Conservation (phyloP, 2,329 filamentous ascomycete genomes). For the Tolypocladium sp. region DNA sequence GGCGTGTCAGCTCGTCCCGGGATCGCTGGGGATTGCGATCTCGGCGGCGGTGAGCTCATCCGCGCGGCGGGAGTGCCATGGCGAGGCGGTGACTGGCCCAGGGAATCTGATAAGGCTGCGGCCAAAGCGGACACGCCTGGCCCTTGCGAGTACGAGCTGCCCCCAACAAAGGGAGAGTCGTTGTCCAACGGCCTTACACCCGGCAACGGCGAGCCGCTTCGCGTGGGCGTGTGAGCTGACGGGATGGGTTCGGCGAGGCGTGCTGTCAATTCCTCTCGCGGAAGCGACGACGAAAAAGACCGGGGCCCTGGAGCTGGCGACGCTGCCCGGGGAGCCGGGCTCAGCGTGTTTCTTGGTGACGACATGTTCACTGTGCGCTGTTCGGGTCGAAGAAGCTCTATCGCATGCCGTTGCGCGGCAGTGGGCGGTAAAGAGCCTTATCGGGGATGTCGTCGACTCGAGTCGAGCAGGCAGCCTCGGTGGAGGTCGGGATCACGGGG, state of each 20-base stretch:
- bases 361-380: conserved; percentile 21
- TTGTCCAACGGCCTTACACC: conserved; percentile 21
- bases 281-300: conserved; percentile 41
- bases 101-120: conserved; percentile 70
- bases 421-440: neutral
- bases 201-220: conserved; percentile 21
- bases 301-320: conserved; percentile 39
- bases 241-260: conserved; percentile 50
- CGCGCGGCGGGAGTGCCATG: conserved; percentile 57
- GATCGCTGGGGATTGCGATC: conserved; percentile 28
- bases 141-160: conserved; percentile 56
- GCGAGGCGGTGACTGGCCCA: conserved; percentile 60
- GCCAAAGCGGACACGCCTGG: conserved; percentile 83
- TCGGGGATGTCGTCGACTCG: neutral
- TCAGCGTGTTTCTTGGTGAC: conserved; percentile 26
- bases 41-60: conserved; percentile 45
- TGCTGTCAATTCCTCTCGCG: conserved; percentile 51
- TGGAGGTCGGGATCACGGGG: neutral
- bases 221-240: conserved; percentile 27
- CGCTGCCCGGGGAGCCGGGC: conserved; percentile 30
- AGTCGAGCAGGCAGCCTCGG: neutral
- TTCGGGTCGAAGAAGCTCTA: neutral
- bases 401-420: conserved; percentile 1
- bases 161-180: conserved; percentile 56
- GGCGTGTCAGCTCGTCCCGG: conserved; percentile 37